Evolutionary conservation across 805 yeast genomes (phyloP), one percentile per base, ranked within the genome.

Genomic region (Sungouiella thailandica): DNA sequence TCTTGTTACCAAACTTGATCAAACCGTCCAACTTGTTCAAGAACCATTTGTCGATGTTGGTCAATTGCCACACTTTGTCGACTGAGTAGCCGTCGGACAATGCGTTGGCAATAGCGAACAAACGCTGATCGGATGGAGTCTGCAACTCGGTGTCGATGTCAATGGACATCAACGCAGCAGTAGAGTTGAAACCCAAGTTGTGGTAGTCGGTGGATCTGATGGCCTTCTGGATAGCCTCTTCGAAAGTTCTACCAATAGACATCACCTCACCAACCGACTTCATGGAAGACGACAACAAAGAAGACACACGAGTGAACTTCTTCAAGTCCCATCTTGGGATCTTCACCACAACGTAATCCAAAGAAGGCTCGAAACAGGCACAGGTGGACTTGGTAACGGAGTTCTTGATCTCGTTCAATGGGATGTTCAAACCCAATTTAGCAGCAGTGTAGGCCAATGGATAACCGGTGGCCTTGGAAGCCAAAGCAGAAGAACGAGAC

Each of bases 371-470:
- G 58, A 90, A 90, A 66, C 87, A 85, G 32, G 98, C 97, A 37
- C 89, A 81, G 9, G 98, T 93, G 32, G 95, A 83, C 66, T 87
- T 87, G 44, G 98, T 90, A 28, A 90, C 96, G 32, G 97, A 94
- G 66, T 90, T 90, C 49, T 96, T 95, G 50, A 90, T 72, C 62
- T 90, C 96, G 23, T 96, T 96, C 50, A 90, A 76, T 22, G 97
- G 87, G 68, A 84, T 86, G 44, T 96, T 96, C 40, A 90, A 74
- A 34, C 93, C 98, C 50, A 90, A 83, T 71, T 90, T 90, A 39
- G 97, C 97, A 47, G 98, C 98, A 35, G 97, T 93, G 65, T 90
- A 90, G 38, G 98, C 98, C 53, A 90, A 78, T 46, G 98, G 98
- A 61, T 90, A 90, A 50, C 98, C 98, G 25, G 98, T 90, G 29